phyloP scores from a whole-genome alignment of 176 grass and related monocot species.

The Tillandsia fasciculata region DNA sequence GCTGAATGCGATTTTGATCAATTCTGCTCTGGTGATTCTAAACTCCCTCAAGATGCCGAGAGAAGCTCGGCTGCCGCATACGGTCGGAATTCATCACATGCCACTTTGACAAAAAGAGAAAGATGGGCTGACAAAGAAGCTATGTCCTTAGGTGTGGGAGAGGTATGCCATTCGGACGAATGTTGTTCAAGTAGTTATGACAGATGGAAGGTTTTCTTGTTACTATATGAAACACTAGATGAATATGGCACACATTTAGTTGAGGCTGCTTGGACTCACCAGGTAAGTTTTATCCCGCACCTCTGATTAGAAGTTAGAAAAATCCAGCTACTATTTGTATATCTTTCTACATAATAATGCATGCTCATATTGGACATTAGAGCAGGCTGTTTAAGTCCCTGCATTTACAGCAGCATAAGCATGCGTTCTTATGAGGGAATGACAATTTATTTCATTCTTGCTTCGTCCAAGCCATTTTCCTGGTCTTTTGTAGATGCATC shows the following conservation, averaged over 20 bases:
- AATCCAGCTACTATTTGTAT: background rate
- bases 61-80: conserved; percentile 15
- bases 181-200: conserved; percentile 44
- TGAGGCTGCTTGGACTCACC: conserved; percentile 88
- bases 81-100: conserved; percentile 19
- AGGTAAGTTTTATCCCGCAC: conserved; percentile 36
- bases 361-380: background rate
- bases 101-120: conserved; percentile 58
- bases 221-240: conserved; percentile 95
- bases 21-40: conserved; percentile 25
- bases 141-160: conserved; percentile 55
- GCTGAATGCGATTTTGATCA: conserved; percentile 20
- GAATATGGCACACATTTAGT: conserved; percentile 94
- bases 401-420: background rate
- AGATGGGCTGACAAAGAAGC: conserved; percentile 78
- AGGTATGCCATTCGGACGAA: conserved; percentile 36
- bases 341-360: background rate
- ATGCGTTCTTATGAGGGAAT: background rate
- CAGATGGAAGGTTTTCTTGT: conserved; percentile 71
- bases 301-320: background rate
- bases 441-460: background rate
- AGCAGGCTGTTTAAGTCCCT: background rate
- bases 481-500: background rate
- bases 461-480: background rate
- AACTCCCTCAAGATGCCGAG: background rate